Percentiles rank a stretch among this genome's conserved stretches.
Evolutionary conservation across 2,329 filamentous ascomycete species (phyloP).

Genomic region (Colletotrichum costaricense): DNA sequence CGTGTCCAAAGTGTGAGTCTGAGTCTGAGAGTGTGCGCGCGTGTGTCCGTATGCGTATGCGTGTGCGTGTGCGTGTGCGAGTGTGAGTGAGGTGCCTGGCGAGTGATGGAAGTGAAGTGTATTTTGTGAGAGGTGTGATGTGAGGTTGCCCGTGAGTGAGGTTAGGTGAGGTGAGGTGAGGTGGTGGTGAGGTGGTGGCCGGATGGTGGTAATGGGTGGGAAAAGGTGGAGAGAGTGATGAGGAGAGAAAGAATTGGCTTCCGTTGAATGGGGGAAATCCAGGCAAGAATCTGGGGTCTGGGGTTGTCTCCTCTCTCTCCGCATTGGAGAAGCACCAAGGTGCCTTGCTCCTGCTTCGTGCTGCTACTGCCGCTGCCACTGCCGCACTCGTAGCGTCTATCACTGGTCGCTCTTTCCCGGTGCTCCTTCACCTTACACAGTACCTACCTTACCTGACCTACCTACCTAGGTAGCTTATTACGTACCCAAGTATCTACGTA

Average conservation of each 20-base stretch:
- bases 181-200: slow-evolving; percentile 41
- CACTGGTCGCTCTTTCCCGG: background rate
- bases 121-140: too few species aligned
- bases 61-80: too few species aligned
- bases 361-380: background rate
- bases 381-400: background rate
- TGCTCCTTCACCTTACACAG: background rate
- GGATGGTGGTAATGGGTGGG: slow-evolving; percentile 45
- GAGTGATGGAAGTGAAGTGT: too few species aligned
- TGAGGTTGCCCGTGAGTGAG: background rate
- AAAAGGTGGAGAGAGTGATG: slow-evolving; percentile 39
- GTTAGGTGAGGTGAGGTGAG: slow-evolving; percentile 34
- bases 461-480: background rate
- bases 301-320: slow-evolving; percentile 53
- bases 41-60: background rate
- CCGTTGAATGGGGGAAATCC: slow-evolving; percentile 38
- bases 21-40: slow-evolving; percentile 18
- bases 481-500: background rate
- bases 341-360: background rate
- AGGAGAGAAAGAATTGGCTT: slow-evolving; percentile 40
- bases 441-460: too few species aligned
- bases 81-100: too few species aligned
- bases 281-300: slow-evolving; percentile 38
- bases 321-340: slow-evolving; percentile 49
- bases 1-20: background rate